phyloP scores from a whole-genome alignment of 352 stramenopile genomes.

The Peronosclerospora sorghi region DNA sequence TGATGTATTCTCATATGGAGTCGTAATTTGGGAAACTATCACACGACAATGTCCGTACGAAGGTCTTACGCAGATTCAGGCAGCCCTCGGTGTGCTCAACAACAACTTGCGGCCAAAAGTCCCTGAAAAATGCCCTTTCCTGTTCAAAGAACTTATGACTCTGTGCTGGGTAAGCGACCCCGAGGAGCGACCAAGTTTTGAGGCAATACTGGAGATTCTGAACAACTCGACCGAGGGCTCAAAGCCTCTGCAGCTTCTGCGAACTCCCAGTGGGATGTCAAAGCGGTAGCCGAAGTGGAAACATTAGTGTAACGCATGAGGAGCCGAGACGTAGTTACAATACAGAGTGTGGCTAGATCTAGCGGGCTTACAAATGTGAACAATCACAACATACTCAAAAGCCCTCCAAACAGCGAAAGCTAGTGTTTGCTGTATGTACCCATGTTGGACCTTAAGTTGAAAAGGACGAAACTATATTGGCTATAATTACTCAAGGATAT shows the following conservation, averaged over 20 bases:
- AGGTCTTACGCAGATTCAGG: constrained; percentile 84
- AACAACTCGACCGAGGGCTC: constrained; percentile 23
- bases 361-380: too few relatives aligned
- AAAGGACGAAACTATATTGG: too few relatives aligned
- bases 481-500: too few relatives aligned
- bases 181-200: constrained; percentile 71
- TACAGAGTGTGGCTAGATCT: too few relatives aligned
- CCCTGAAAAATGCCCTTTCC: constrained; percentile 50
- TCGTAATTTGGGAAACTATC: constrained; percentile 85
- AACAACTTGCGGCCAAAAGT: constrained; percentile 81
- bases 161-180: constrained; percentile 68
- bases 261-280: too few relatives aligned
- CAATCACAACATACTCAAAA: too few relatives aligned
- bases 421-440: too few relatives aligned
- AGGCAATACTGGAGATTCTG: constrained; percentile 70
- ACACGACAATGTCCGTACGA: constrained; percentile 87
- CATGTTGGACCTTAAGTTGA: too few relatives aligned
- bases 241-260: constrained; percentile 3
- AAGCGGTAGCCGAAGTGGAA: too few relatives aligned
- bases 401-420: too few relatives aligned
- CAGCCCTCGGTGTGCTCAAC: constrained; percentile 76
- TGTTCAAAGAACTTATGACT: constrained; percentile 83
- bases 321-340: too few relatives aligned
- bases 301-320: too few relatives aligned
- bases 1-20: constrained; percentile 80